A percentile compares a stretch with the other conserved stretches of the same genome.
Evolutionary conservation across 1,284 basidiomycete genomes (phyloP).

Genomic region (Rhodotorula mucilaginosa): DNA sequence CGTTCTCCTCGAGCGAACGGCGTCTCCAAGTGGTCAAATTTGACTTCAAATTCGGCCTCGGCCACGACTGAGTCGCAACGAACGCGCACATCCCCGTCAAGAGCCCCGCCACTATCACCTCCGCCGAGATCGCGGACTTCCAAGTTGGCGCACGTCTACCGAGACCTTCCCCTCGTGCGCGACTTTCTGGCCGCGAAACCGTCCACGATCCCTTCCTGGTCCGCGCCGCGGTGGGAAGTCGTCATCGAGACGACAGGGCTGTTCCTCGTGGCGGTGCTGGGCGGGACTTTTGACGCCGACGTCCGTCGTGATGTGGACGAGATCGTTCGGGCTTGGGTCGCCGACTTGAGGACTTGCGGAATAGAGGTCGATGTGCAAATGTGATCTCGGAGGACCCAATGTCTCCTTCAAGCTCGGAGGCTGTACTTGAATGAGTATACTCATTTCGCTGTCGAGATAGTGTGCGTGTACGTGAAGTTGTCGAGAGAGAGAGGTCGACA

Average conservation of each 20-base stretch:
- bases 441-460: background rate
- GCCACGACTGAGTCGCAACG: background rate
- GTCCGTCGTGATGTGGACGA: conserved; percentile 14
- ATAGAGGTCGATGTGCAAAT: background rate
- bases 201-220: conserved; percentile 7
- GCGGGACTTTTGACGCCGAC: conserved; percentile 10
- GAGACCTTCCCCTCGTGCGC: background rate
- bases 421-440: background rate
- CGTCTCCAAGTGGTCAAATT: no score
- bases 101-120: no score
- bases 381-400: background rate
- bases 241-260: conserved; percentile 14
- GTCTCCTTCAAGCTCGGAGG: background rate
- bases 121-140: background rate
- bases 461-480: no score
- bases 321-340: conserved; percentile 11
- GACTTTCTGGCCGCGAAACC: background rate
- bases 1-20: no score
- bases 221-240: conserved; percentile 28
- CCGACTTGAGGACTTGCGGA: conserved; percentile 9
- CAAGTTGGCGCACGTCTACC: background rate
- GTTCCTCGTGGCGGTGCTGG: conserved; percentile 18
- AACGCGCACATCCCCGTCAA: background rate
- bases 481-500: background rate
- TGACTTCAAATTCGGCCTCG: no score